Base-by-base conservation (phyloP, 345 rosid species). In the Melaleuca alternifolia region DNA sequence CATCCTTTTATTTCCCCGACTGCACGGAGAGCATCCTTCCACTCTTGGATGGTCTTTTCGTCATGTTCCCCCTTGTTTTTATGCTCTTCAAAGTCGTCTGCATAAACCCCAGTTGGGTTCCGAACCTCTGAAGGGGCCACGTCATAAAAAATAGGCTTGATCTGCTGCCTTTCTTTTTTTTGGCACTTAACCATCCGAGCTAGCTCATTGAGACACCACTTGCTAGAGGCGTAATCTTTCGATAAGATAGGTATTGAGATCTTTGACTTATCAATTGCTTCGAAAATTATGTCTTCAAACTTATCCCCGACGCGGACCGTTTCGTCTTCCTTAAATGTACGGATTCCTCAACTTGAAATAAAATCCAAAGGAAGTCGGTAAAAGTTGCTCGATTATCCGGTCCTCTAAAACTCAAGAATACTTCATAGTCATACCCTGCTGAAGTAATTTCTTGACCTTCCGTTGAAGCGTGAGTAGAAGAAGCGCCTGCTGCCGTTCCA, bases 361-460 rank as follows among this genome's bases (percentile, higher is more conserved):
- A n/a, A 51, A 24, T 51, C 15, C 12, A 85, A 18, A 85, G 44
- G 57, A 7, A 4, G 59, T 62, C 30, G 28, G 82, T 54, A 54
- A 85, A 65, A 8, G 28, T 28, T 16, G 11, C 30, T 33, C 71
- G 85, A 53, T 65, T 84, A 50, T 85, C 86, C 3, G 16, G 33
- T 28, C 86, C 82, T 10, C 50, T 51, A 15, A 85, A 61, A 33
- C 81, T 85, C 54, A 85, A 30, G 77, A 85, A 85, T 33, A 85
- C 86, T 50, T 85, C 53, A 85, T 28, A 50, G 46, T 65, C 57
- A 7, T 41, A 24, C 18, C 50, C 33, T 28, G 85, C 6, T 54
- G 59, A 21, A 54, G 11, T 8, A 54, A 8, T 21, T 54, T 1
- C 26, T 0, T 0, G 10, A 0, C 0, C 24, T 54, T 14, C 56